These are phyloP conservation scores for Halenospora varia DNA, from an alignment of 495 filamentous ascomycete species.

Conservation along the genomic window DNA sequence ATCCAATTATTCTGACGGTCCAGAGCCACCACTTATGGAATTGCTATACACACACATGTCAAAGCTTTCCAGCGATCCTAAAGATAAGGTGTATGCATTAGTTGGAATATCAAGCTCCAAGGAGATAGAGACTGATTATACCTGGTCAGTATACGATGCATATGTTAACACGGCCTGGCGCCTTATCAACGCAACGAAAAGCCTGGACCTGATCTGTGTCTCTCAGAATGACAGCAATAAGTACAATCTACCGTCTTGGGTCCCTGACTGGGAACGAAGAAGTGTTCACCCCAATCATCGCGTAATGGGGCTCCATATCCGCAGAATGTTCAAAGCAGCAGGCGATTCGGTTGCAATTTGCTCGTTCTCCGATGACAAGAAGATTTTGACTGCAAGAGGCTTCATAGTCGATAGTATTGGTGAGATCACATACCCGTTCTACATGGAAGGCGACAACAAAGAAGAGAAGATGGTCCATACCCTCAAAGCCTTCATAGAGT, in stretches of 20 bases:
- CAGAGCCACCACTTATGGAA: conserved; percentile 14
- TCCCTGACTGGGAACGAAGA: conserved; percentile 20
- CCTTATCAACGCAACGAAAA: conserved; percentile 14
- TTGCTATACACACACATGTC: conserved; percentile 20
- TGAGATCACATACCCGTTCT: conserved; percentile 1
- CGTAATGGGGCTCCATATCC: conserved; percentile 16
- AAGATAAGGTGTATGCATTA: conserved; percentile 24
- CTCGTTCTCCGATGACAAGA: background rate
- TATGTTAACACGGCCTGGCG: conserved; percentile 19
- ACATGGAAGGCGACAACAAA: conserved; percentile 5
- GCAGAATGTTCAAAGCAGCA: conserved; percentile 1
- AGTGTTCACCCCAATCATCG: background rate
- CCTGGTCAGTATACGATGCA: conserved; percentile 2
- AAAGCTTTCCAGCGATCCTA: conserved; percentile 22
- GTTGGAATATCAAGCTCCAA: conserved; percentile 17
- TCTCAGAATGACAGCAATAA: conserved; percentile 11
- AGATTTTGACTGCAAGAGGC: conserved; percentile 9
- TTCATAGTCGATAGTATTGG: conserved; percentile 12
- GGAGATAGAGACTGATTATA: conserved; percentile 13
- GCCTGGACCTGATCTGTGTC: conserved; percentile 22
- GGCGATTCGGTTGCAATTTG: background rate
- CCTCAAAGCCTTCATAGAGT: conserved; percentile 11
- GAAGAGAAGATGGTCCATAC: background rate
- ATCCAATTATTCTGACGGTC: background rate
- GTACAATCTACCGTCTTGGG: conserved; percentile 19